These are phyloP conservation scores for Alternaria sp. DNA, from an alignment of 2,329 filamentous ascomycete genomes.

Conservation along the genomic window DNA sequence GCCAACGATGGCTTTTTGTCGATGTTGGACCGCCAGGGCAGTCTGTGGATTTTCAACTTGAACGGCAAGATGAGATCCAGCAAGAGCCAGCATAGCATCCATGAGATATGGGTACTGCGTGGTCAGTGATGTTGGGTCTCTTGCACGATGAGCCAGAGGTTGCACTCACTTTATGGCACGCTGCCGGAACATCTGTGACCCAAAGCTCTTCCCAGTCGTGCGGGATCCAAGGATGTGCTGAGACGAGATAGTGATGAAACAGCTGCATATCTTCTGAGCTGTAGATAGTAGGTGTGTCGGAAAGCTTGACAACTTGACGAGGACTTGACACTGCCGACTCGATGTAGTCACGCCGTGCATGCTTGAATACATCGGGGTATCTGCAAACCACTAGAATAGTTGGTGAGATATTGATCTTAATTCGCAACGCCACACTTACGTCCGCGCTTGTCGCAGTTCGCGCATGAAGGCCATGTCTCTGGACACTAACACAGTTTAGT, in stretches of 20 bases:
- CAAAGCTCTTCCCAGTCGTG: slow-evolving; percentile 19
- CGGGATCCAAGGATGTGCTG: slow-evolving; percentile 44
- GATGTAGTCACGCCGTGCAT: slow-evolving; percentile 19
- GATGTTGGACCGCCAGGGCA: slow-evolving; percentile 19
- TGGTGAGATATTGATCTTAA: not conserved
- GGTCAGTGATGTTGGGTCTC: not conserved
- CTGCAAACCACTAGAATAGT: slow-evolving; percentile 28
- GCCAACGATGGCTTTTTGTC: slow-evolving; percentile 30
- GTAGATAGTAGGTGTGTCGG: slow-evolving; percentile 39
- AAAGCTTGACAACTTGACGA: slow-evolving; percentile 19
- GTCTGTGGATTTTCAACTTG: slow-evolving; percentile 14
- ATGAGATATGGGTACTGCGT: slow-evolving; percentile 31
- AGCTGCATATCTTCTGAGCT: slow-evolving; percentile 57
- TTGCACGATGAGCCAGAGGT: not conserved
- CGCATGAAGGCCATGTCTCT: slow-evolving; percentile 48
- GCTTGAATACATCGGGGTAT: slow-evolving; percentile 36
- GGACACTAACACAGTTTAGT: slow-evolving; percentile 34
- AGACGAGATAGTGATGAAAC: slow-evolving; percentile 60
- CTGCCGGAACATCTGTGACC: slow-evolving; percentile 21
- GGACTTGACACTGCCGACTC: slow-evolving; percentile 16
- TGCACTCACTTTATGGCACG: slow-evolving; percentile 21
- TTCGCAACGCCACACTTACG: not conserved
- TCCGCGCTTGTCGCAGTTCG: slow-evolving; percentile 46
- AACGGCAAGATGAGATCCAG: slow-evolving; percentile 30
- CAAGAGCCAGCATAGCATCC: slow-evolving; percentile 32